Evolutionary conservation across 345 rosid genomes (phyloP).

Genomic region (Citrus trifoliata): DNA sequence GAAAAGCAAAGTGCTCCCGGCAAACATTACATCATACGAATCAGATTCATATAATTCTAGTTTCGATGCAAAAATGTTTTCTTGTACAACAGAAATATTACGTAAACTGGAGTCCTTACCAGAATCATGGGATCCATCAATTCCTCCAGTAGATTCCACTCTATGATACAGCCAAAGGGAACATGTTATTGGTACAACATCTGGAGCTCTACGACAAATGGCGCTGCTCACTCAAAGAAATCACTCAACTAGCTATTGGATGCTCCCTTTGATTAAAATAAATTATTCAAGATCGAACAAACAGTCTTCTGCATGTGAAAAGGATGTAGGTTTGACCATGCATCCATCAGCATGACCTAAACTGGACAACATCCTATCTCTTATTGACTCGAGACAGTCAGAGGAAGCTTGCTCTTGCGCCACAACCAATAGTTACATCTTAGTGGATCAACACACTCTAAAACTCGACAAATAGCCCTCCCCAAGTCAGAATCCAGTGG

Average conservation of each 20-base stretch:
- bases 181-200: not conserved
- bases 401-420: slow-evolving; percentile 60
- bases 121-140: not conserved
- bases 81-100: not conserved
- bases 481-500: slow-evolving; percentile 45
- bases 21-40: not conserved
- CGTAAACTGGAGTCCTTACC: not conserved
- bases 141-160: not conserved
- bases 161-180: not conserved
- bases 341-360: not conserved
- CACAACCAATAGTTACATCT: slow-evolving; percentile 79
- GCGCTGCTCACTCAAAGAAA: not conserved
- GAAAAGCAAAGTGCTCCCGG: no score
- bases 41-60: not conserved
- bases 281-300: not conserved
- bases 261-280: not conserved
- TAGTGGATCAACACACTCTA: slow-evolving; percentile 60
- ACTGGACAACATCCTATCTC: not conserved
- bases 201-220: not conserved
- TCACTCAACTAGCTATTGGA: not conserved
- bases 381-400: not conserved
- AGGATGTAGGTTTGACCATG: not conserved
- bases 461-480: slow-evolving; percentile 48
- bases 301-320: not conserved
- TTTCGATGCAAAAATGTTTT: not conserved